phyloP scores from a whole-genome alignment of 305 asterid species.

The Fraxinus paxiana region DNA sequence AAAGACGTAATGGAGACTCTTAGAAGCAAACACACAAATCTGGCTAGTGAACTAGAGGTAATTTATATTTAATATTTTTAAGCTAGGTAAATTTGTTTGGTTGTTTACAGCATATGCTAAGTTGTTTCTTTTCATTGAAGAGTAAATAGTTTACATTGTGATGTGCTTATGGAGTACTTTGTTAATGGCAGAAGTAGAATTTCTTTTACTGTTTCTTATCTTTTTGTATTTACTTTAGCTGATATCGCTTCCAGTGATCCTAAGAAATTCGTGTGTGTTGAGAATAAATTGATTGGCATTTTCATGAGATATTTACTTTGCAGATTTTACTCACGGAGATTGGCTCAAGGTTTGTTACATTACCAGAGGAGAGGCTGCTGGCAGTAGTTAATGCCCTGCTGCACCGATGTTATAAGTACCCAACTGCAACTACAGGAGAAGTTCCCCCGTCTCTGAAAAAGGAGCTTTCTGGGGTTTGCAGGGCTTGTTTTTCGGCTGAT shows the following conservation, averaged over 20 bases:
- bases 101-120: constrained; percentile 9
- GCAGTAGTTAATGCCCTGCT: constrained; percentile 99
- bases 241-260: constrained; percentile 13
- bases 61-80: constrained; percentile 11
- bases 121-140: constrained; percentile 4
- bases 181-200: constrained; percentile 15
- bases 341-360: constrained; percentile 91
- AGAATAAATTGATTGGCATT: constrained; percentile 6
- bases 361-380: constrained; percentile 95
- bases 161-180: constrained; percentile 17
- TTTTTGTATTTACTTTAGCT: constrained; percentile 9
- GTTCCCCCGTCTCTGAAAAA: constrained; percentile 96
- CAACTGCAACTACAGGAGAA: constrained; percentile 97
- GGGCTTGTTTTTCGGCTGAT: constrained; percentile 98
- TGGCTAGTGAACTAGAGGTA: constrained; percentile 98
- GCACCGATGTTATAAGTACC: constrained; percentile 98
- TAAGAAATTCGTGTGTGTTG: constrained; percentile 9
- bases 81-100: constrained; percentile 16
- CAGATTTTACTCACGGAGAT: constrained; percentile 95
- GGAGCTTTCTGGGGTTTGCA: constrained; percentile 99
- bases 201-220: constrained; percentile 6
- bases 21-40: constrained; percentile 89
- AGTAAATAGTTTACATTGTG: constrained; percentile 2
- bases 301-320: constrained; percentile 17
- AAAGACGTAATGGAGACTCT: constrained; percentile 98